Conservation (phyloP, 176 grass and related monocot genomes). For the Zoysia pacifica region DNA sequence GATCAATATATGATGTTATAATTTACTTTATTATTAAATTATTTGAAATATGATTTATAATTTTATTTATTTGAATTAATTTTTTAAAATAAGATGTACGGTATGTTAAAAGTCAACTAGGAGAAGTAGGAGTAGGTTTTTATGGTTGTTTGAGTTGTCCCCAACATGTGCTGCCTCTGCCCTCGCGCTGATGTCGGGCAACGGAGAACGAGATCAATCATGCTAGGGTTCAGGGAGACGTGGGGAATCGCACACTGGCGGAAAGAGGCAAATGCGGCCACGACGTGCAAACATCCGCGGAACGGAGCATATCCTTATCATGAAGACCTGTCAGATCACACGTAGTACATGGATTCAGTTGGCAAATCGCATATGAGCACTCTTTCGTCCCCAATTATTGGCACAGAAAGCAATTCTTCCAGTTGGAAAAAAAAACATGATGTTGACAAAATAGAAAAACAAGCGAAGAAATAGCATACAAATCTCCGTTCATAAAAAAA, state of each 20-base stretch:
- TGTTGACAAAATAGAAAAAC: background rate
- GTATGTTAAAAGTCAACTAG: too few species aligned
- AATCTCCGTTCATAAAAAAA: too few species aligned
- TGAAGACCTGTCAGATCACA: background rate
- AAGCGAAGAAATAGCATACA: too few species aligned
- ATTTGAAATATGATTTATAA: too few species aligned
- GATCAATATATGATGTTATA: too few species aligned
- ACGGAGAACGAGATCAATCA: background rate
- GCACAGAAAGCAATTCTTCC: background rate
- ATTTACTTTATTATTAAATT: too few species aligned
- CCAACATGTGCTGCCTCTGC: too few species aligned
- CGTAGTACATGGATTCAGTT: background rate
- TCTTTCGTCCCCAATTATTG: background rate
- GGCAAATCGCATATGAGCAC: background rate
- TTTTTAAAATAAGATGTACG: too few species aligned
- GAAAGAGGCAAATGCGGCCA: conserved; percentile 23
- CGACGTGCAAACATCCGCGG: conserved; percentile 6
- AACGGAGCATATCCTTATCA: conserved; percentile 15
- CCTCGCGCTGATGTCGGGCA: too few species aligned
- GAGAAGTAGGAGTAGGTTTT: too few species aligned
- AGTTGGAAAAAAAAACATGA: background rate
- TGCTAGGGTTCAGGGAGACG: conserved; percentile 16
- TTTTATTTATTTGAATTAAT: too few species aligned
- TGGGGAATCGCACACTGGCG: conserved; percentile 21
- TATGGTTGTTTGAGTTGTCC: too few species aligned